These are phyloP conservation scores for Pochonia chlamydosporia DNA, from an alignment of 2,329 filamentous ascomycete genomes.

Conservation along the genomic window DNA sequence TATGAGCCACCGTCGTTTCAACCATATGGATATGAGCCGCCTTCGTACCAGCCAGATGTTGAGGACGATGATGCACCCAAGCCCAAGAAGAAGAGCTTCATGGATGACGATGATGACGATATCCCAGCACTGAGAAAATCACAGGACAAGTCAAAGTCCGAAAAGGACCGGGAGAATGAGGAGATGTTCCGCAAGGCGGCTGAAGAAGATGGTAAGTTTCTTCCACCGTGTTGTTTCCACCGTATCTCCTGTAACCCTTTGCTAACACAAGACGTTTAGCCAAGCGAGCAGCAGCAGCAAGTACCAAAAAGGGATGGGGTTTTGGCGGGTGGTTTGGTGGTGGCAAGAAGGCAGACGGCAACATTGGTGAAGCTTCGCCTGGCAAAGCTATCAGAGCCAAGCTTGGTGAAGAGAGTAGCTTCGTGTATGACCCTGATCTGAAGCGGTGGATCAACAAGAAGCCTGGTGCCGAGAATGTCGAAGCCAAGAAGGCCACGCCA, in stretches of 20 bases:
- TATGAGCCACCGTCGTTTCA: conserved; percentile 61
- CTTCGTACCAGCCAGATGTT: conserved; percentile 48
- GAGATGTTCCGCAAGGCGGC: conserved; percentile 83
- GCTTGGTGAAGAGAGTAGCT: conserved; percentile 85
- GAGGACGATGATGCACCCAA: conserved; percentile 47
- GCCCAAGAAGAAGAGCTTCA: conserved; percentile 69
- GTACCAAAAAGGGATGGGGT: conserved; percentile 66
- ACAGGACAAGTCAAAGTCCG: conserved; percentile 56
- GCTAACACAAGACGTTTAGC: conserved; percentile 33
- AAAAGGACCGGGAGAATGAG: conserved; percentile 72
- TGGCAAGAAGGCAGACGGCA: conserved; percentile 48
- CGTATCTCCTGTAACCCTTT: neutral
- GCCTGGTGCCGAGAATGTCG: conserved; percentile 57
- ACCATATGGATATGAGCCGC: conserved; percentile 52
- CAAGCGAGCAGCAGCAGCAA: conserved; percentile 49
- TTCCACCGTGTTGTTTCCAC: neutral
- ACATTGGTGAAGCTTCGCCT: conserved; percentile 32
- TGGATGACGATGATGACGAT: conserved; percentile 74
- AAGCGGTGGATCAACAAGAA: conserved; percentile 99
- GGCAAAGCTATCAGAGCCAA: conserved; percentile 82
- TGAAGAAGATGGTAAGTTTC: conserved; percentile 59
- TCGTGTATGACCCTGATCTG: conserved; percentile 91
- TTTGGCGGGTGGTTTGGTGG: conserved; percentile 82
- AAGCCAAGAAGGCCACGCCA: conserved; percentile 60
- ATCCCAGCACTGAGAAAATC: conserved; percentile 41